Evolutionary conservation across 495 filamentous ascomycete genomes (phyloP).

Genomic region (Rostrohypoxylon terebratum): DNA sequence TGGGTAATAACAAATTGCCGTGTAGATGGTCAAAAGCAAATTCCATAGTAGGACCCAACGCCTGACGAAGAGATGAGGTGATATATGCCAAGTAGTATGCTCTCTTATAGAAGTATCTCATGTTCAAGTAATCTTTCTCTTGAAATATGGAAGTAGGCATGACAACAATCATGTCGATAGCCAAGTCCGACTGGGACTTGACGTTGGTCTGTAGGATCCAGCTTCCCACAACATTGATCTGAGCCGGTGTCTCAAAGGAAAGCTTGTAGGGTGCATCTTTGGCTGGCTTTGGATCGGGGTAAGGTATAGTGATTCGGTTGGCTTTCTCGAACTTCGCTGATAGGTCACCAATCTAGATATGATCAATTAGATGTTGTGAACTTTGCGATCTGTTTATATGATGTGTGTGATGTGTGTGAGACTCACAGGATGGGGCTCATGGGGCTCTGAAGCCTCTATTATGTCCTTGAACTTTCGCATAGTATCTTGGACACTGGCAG

Average conservation of each 20-base stretch:
- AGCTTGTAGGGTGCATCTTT: constrained; percentile 83
- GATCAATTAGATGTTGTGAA: constrained; percentile 21
- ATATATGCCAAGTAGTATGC: constrained; percentile 91
- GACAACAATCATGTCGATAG: constrained; percentile 83
- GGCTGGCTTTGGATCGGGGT: constrained; percentile 78
- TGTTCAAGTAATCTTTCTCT: constrained; percentile 93
- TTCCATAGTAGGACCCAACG: constrained; percentile 63
- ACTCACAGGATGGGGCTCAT: constrained; percentile 67
- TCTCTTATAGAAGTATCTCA: constrained; percentile 94
- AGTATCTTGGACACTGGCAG: constrained; percentile 72
- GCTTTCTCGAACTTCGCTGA: constrained; percentile 73
- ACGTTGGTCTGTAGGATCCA: constrained; percentile 81
- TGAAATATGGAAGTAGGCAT: constrained; percentile 87
- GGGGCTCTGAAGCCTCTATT: constrained; percentile 75
- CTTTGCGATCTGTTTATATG: background rate
- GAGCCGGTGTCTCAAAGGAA: constrained; percentile 76
- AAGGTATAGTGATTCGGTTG: constrained; percentile 78
- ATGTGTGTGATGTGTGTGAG: background rate
- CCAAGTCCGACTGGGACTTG: constrained; percentile 66
- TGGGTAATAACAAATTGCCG: constrained; percentile 81
- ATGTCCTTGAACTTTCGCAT: constrained; percentile 77
- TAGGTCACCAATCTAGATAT: constrained; percentile 70
- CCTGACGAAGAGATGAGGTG: constrained; percentile 72
- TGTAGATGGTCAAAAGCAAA: constrained; percentile 75
- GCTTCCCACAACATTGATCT: constrained; percentile 89